phyloP scores from a whole-genome alignment of 2,329 filamentous ascomycete species.

The Arthrobotrys conoides region DNA sequence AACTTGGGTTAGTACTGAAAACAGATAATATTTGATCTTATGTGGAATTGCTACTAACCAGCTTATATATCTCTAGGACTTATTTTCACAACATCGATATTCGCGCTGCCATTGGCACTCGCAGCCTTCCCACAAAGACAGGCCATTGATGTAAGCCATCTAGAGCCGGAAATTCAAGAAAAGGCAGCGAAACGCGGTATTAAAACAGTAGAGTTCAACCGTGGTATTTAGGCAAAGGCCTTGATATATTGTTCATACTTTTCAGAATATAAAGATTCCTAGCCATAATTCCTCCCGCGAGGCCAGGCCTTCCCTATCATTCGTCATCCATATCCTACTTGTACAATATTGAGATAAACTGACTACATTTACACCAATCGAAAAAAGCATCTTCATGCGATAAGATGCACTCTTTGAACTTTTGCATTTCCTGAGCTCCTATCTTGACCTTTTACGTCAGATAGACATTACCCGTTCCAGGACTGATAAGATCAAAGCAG shows the following conservation, averaged over 20 bases:
- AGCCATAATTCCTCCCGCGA: not conserved
- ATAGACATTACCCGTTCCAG: conserved; percentile 11
- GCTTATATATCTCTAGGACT: conserved; percentile 69
- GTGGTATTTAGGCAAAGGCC: conserved; percentile 78
- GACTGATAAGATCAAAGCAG: conserved; percentile 42
- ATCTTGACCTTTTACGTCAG: conserved; percentile 37
- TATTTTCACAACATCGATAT: conserved; percentile 87
- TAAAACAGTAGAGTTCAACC: conserved; percentile 94
- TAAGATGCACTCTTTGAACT: conserved; percentile 8
- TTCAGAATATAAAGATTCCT: not conserved
- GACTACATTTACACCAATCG: not conserved
- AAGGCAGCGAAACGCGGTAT: conserved; percentile 77
- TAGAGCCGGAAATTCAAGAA: conserved; percentile 90
- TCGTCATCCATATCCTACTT: not conserved
- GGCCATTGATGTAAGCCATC: conserved; percentile 78
- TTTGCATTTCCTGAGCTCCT: conserved; percentile 37
- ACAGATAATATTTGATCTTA: not conserved
- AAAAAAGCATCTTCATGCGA: conserved; percentile 13
- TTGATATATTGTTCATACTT: not conserved
- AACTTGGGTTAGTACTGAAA: conserved; percentile 76
- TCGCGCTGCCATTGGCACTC: conserved; percentile 88
- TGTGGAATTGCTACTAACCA: conserved; percentile 10
- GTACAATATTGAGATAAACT: conserved; percentile 19
- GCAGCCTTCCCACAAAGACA: conserved; percentile 94
- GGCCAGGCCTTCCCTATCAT: not conserved